phyloP scores from a whole-genome alignment of 2,329 filamentous ascomycete species.

The Cladosporium austrohemisphaericum region DNA sequence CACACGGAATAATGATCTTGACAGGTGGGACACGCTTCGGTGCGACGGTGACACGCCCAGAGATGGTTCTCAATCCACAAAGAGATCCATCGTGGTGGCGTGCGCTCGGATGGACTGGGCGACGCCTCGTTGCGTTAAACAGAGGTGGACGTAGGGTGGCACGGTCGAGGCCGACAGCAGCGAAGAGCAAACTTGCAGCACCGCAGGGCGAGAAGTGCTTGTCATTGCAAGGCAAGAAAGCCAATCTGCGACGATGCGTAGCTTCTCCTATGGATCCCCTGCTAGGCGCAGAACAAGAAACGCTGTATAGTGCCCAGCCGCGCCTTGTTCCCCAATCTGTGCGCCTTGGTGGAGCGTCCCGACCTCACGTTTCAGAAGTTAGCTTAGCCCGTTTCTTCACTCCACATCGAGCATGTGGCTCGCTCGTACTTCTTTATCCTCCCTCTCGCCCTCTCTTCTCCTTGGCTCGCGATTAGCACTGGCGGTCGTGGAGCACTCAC shows the following conservation, averaged over 20 bases:
- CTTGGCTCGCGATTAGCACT: constrained; percentile 2
- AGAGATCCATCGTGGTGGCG: neutral
- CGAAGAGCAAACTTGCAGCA: neutral
- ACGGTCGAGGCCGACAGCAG: neutral
- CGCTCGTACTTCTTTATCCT: constrained; percentile 5
- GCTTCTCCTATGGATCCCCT: constrained; percentile 6
- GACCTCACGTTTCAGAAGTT: constrained; percentile 12
- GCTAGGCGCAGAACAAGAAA: constrained; percentile 9
- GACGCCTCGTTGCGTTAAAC: too few relatives aligned
- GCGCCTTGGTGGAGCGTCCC: constrained; percentile 1
- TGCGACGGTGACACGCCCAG: neutral
- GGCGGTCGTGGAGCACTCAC: constrained; percentile 5
- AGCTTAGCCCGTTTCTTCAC: neutral
- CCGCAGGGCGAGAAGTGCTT: neutral
- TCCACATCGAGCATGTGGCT: neutral
- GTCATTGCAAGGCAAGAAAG: neutral
- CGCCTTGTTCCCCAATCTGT: constrained; percentile 5
- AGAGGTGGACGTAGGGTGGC: neutral
- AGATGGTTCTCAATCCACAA: neutral
- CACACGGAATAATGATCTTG: constrained; percentile 1
- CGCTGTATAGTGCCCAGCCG: constrained; percentile 10
- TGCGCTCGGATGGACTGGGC: neutral
- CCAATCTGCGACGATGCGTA: neutral
- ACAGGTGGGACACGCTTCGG: constrained; percentile 4
- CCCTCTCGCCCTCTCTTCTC: neutral